phyloP scores from a whole-genome alignment of 176 grass and related monocot species.

The Poa pratensis region DNA sequence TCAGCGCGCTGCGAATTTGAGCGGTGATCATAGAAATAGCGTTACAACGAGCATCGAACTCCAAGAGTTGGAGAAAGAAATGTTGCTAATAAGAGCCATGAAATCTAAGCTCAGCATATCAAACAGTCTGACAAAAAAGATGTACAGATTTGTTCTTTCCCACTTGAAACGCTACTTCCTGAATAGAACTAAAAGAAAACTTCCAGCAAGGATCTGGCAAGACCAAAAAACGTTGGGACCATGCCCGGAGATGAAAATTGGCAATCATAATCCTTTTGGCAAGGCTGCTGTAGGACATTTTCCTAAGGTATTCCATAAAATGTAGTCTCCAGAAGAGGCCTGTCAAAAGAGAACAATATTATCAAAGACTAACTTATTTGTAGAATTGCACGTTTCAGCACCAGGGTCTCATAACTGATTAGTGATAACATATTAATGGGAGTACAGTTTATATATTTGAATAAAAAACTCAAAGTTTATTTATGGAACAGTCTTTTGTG shows the following conservation, averaged over 20 bases:
- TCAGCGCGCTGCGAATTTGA: background rate
- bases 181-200: constrained; percentile 7
- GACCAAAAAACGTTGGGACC: background rate
- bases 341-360: constrained; percentile 37
- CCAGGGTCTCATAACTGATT: background rate
- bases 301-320: constrained; percentile 83
- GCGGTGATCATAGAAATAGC: background rate
- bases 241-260: background rate
- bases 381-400: background rate
- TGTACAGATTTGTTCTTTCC: constrained; percentile 27
- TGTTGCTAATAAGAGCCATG: background rate
- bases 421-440: constrained; percentile 1
- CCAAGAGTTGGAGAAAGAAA: background rate
- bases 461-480: background rate
- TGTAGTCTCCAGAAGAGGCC: constrained; percentile 79
- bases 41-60: background rate
- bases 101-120: background rate
- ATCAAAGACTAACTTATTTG: constrained; percentile 9
- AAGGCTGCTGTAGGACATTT: constrained; percentile 61
- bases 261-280: constrained; percentile 46
- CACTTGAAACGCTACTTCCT: constrained; percentile 18
- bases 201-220: background rate
- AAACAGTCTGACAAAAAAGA: constrained; percentile 9
- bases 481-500: background rate
- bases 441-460: background rate